These are phyloP conservation scores for Arthonia radiata DNA, from an alignment of 495 filamentous ascomycete species.

Conservation along the genomic window DNA sequence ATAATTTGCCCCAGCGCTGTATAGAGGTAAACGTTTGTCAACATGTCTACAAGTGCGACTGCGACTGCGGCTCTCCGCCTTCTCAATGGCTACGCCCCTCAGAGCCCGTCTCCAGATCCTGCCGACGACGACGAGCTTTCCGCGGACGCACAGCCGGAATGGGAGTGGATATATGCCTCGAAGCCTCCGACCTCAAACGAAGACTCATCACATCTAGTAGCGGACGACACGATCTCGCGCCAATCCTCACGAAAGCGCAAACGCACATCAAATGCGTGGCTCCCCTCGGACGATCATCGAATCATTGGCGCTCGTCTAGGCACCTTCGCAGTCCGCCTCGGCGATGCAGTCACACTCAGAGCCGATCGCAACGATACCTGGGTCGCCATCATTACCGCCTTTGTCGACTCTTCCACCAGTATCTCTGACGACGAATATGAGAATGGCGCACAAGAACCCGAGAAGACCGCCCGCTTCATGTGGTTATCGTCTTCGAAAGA, in stretches of 20 bases:
- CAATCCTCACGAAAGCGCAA: neutral
- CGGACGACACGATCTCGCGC: neutral
- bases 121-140: too few relatives aligned
- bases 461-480: slow-evolving; percentile 11
- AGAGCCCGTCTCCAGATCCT: too few relatives aligned
- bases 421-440: slow-evolving; percentile 35
- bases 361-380: slow-evolving; percentile 71
- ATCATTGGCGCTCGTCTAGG: slow-evolving; percentile 74
- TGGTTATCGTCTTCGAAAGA: slow-evolving; percentile 89
- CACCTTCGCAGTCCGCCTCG: slow-evolving; percentile 53
- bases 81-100: too few relatives aligned
- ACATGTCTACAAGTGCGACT: too few relatives aligned
- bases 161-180: slow-evolving; percentile 1
- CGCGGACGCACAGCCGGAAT: too few relatives aligned
- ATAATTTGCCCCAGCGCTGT: too few relatives aligned
- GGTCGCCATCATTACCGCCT: slow-evolving; percentile 69
- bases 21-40: too few relatives aligned
- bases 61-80: too few relatives aligned
- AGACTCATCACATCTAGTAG: too few relatives aligned
- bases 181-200: neutral
- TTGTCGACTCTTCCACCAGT: too few relatives aligned
- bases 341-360: slow-evolving; percentile 68
- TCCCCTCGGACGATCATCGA: too few relatives aligned
- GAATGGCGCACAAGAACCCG: slow-evolving; percentile 23
- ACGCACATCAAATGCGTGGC: neutral